Percentiles rank a stretch among this genome's conserved stretches.
phyloP scores from a whole-genome alignment of 139 green algal species.

The Tetraselmis striata region DNA sequence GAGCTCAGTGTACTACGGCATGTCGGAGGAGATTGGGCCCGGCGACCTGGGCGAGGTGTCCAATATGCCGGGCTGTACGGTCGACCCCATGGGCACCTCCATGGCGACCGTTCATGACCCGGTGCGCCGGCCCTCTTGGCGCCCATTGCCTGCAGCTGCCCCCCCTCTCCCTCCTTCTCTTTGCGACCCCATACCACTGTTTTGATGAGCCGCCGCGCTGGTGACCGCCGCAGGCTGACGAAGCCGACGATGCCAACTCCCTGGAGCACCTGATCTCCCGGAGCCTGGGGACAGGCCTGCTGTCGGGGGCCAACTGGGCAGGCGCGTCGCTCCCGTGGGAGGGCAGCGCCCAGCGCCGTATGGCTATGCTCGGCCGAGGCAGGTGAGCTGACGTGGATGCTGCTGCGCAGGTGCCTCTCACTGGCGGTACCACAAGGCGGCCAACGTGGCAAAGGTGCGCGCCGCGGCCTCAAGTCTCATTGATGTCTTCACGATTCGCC shows the following conservation, averaged over 20 bases:
- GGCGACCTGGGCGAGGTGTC: neutral
- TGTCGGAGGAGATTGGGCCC: neutral
- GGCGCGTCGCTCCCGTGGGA: neutral
- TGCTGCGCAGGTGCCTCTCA: conserved; percentile 55
- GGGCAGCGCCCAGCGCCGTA: neutral
- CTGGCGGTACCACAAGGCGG: conserved; percentile 47
- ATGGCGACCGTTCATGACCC: neutral
- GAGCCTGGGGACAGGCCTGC: neutral
- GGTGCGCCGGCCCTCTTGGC: neutral
- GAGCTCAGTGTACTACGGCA: neutral
- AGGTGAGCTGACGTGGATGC: no score
- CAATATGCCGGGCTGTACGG: neutral
- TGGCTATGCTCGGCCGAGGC: no score
- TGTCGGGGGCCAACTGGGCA: neutral
- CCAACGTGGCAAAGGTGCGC: conserved; percentile 4
- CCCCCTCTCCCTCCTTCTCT: neutral
- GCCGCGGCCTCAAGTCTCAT: no score
- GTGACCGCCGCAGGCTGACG: neutral
- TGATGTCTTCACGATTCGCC: no score
- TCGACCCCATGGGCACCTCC: neutral
- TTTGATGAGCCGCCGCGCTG: neutral
- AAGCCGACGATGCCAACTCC: neutral
- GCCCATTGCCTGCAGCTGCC: no score
- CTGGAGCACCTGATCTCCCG: neutral
- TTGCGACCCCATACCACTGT: neutral